Evolutionary conservation across 148 eudicot species (phyloP).

Genomic region (Diospyros kaki): DNA sequence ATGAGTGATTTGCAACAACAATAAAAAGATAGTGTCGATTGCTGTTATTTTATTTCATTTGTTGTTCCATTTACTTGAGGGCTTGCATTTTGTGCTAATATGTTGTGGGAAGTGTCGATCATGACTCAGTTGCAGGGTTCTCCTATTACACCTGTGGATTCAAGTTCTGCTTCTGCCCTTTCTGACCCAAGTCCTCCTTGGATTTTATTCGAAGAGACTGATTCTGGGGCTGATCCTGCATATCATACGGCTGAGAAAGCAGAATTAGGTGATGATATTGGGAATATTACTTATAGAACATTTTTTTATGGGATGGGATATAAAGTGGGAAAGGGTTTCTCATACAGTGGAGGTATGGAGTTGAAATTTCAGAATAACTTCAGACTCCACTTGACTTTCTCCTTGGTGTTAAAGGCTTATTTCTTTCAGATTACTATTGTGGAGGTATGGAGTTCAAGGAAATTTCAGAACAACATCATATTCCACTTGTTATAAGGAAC

Average conservation of each 20-base stretch:
- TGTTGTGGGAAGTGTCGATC: conserved; percentile 1
- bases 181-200: conserved; percentile 57
- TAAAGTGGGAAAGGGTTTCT: no score
- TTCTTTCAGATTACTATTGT: neutral
- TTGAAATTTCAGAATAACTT: no score
- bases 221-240: conserved; percentile 35
- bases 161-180: conserved; percentile 49
- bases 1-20: neutral
- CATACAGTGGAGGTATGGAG: no score
- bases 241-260: conserved; percentile 26
- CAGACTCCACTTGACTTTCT: neutral
- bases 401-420: neutral
- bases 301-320: neutral
- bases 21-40: neutral
- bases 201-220: conserved; percentile 50
- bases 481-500: neutral
- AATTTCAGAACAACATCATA: neutral
- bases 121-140: conserved; percentile 57
- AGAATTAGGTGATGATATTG: conserved; percentile 33
- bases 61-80: no score
- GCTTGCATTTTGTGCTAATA: neutral
- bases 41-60: neutral
- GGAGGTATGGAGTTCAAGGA: neutral
- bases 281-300: neutral
- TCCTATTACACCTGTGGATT: conserved; percentile 52